phyloP scores from a whole-genome alignment of 352 stramenopile species.

The Phytophthora sojae region DNA sequence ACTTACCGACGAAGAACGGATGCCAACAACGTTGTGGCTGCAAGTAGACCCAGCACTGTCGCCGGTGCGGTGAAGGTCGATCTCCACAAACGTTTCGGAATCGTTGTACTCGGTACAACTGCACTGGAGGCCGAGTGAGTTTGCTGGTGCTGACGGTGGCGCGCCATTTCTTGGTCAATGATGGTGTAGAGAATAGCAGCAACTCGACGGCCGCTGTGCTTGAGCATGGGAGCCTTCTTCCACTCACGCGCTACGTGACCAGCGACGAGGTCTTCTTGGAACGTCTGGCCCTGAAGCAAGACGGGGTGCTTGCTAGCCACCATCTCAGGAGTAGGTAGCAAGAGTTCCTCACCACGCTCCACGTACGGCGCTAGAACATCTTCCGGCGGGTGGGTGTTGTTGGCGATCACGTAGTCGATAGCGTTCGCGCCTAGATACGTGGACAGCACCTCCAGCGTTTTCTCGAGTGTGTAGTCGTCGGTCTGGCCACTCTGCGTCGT shows the following conservation, averaged over 20 bases:
- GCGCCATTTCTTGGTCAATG: constrained; percentile 85
- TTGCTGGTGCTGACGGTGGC: constrained; percentile 37
- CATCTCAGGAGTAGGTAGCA: constrained; percentile 76
- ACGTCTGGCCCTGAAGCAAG: constrained; percentile 81
- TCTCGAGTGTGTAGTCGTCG: constrained; percentile 75
- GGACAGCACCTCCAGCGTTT: constrained; percentile 72
- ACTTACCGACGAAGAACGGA: constrained; percentile 33
- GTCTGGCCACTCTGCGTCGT: constrained; percentile 86
- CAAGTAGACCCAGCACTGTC: constrained; percentile 34
- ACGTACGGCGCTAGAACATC: constrained; percentile 71
- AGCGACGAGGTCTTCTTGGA: constrained; percentile 65
- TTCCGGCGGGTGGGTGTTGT: constrained; percentile 68
- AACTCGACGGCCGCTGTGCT: constrained; percentile 81
- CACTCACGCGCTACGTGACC: constrained; percentile 62
- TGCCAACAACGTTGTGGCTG: constrained; percentile 34
- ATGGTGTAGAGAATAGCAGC: constrained; percentile 87
- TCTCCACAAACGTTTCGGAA: constrained; percentile 10
- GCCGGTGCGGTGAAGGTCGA: constrained; percentile 20
- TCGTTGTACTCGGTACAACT: constrained; percentile 1
- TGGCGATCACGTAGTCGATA: constrained; percentile 89
- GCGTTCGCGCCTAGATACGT: constrained; percentile 76
- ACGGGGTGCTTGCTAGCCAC: constrained; percentile 61
- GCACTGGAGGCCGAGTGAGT: not conserved
- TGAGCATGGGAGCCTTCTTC: constrained; percentile 89
- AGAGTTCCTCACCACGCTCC: constrained; percentile 73